Base-by-base conservation (phyloP, 139 green algal species). In the Trebouxia sp. region DNA sequence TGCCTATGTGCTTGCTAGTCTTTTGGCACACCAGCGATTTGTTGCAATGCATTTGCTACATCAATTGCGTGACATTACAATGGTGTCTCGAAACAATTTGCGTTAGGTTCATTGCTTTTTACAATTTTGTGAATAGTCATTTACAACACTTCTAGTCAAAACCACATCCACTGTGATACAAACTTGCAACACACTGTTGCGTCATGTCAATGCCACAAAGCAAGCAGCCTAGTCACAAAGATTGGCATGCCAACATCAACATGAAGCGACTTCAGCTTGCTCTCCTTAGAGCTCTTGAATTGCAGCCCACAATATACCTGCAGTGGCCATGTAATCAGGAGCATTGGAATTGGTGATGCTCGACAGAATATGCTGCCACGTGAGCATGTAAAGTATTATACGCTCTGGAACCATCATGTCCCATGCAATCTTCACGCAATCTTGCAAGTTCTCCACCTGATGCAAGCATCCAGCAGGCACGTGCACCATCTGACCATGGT, bases 391-490 rank as follows among this genome's bases (percentile, higher is more conserved):
- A 67, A 14, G 9, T 70, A 32, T 32, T n/a, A 65, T 65, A 9
- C 53, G 53, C 53, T 65, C 53, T 65, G 53, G 53, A 65, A 65
- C 53, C 53, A 65, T 65, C 3, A 65, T 65, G 53, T 65, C 53
- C 53, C 53, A 65, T 65, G 53, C 53, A 20, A 65, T 65, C 24
- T 35, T 65, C 53, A 37, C 53, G 22, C 53, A 65, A 65, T 65
- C 53, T 65, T 65, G 56, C 56, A 67, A 39, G 56, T 67, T 39
- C 56, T 67, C 28, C 56, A 45, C 56, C 56, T 67, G 56, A 28
- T 67, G 56, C 56, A 67, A 67, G n/a, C 56, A 67, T 41, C 56
- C 56, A 67, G 56, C 56, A 38, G 56, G 56, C 56, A 67, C 56
- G 28, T 67, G 26, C 26, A 67, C 56, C 56, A 67, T 12, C 56